Evolutionary conservation across 2,329 filamentous ascomycete species (phyloP), one percentile per base, ranked within the genome.

Genomic region (Fusarium stilboides): DNA sequence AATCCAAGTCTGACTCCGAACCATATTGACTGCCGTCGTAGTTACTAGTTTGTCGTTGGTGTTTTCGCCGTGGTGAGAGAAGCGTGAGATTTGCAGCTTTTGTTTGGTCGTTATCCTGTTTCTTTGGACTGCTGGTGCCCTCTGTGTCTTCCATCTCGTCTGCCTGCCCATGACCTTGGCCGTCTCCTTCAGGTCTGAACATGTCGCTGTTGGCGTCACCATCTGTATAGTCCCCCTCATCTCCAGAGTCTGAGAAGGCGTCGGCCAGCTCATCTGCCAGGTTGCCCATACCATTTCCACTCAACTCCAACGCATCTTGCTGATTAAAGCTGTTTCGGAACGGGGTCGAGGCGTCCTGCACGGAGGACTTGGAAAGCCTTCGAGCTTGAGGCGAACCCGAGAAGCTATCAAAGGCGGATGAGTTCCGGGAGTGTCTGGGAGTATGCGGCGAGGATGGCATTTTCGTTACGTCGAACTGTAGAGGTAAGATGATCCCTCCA

Each of bases 241-340:
- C 89, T 58, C 87, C 88, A 10, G 89, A 91, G 34, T 89, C 89
- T 43, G 87, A 89, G 77, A 92, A 88, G 6, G 90, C 89, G 74
- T 92, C 92, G 2, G 91, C 93, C 47, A 96, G 82, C 79, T 96
- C 93, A 78, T 95, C 93, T 3, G 93, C 93, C 49, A 96, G 79
- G 72, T 94, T 94, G 33, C 92, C 93, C 66, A 94, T 82, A 10
- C 91, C 90, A 65, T 88, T 88, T 50, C 81, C 81, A 59, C 79
- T 79, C 52, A 87, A 77, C 55, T 85, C 83, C n/a, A 82, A 76
- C 36, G 75, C 76, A 70, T 87, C 85, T 60, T 81, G 79, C 55
- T 85, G 83, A 72, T 81, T 83, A 71, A 83, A 83, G 72, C 83
- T 85, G 71, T 80, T 82, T 53, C 82, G 80, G 47, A 83, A 79